Conservation (phyloP, 371 early-diverging fungal genomes). For the Mortierella sp. region DNA sequence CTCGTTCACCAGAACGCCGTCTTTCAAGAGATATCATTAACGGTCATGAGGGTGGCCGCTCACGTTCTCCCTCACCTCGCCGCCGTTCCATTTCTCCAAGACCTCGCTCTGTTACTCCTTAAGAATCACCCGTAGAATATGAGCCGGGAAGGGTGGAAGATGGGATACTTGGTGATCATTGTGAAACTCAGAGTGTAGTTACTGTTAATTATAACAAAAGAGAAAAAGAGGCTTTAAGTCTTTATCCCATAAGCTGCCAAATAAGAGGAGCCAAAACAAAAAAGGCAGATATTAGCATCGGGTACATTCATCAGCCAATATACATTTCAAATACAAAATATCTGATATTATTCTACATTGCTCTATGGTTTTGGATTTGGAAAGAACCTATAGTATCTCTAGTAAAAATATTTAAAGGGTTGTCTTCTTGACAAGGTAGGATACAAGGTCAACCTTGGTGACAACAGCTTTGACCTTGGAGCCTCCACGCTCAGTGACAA, state of each 20-base stretch:
- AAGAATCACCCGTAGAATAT: not conserved
- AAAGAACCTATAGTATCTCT: too few species aligned
- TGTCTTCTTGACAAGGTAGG: constrained; percentile 78
- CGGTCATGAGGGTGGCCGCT: constrained; percentile 16
- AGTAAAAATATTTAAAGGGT: too few species aligned
- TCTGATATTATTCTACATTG: constrained; percentile 73
- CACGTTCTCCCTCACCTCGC: constrained; percentile 30
- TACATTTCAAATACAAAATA: constrained; percentile 70
- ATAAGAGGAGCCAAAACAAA: too few species aligned
- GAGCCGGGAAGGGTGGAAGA: not conserved
- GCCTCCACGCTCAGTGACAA: constrained; percentile 86
- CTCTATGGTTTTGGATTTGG: too few species aligned
- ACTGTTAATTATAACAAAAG: not conserved
- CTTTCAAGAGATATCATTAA: constrained; percentile 8
- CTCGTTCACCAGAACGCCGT: constrained; percentile 23
- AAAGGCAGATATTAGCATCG: not conserved
- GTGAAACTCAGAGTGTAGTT: too few species aligned
- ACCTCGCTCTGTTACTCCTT: constrained; percentile 37
- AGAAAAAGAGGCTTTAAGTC: not conserved
- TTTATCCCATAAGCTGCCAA: too few species aligned
- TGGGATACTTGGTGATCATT: not conserved
- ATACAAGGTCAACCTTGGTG: constrained; percentile 92
- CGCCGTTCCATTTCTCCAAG: constrained; percentile 32
- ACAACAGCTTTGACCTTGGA: constrained; percentile 87
- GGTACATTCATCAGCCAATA: not conserved